Base-by-base conservation (phyloP, 2,329 filamentous ascomycete genomes). In the Claviceps purpurea region DNA sequence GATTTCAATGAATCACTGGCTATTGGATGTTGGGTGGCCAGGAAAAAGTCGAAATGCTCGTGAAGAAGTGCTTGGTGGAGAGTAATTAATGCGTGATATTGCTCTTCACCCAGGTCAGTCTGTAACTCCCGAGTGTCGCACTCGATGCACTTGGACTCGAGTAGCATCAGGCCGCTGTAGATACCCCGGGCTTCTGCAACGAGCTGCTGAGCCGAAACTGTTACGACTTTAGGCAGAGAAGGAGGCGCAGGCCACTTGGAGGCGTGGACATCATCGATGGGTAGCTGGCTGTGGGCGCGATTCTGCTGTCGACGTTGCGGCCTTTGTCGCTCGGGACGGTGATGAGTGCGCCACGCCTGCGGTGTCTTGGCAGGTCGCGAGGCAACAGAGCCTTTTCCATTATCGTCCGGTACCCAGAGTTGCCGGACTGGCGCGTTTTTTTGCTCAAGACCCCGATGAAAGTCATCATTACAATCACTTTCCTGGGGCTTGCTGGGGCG, bases 121-220 rank as follows among this genome's bases (percentile, higher is more conserved):
- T 34, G 30, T 10, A 34, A 11, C 30, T 34, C 30, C 30, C 10
- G 10, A 34, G 79, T 81, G 58, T 91, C 87, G 1, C 94, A 84
- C 51, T 94, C 85, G 0, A 94, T 90, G 59, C 89, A 91, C 59
- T 93, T 89, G 24, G 79, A 81, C 62, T 97, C 91, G 0, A 95
- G 87, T 81, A 93, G 87, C 0, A 89, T 83, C 0, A 96, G 68
- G 0, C 87, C 89, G 0, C 84, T 82, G 60, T 95, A 95, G 3
- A 93, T 93, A 0, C 82, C 82, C 53, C 89, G 89, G 0, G 94
- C 85, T 60, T 95, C 89, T 0, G 82, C 81, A 0, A 88, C 79
- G 0, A 95, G 73, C 58, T 95, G 85, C 1, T 89, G 84, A 55
- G 88, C 83, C 0, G 82, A 84, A 7, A 93, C 89, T 0, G 81